phyloP scores from a whole-genome alignment of 192 early-diverging fungal genomes.

The Podila clonocystis region DNA sequence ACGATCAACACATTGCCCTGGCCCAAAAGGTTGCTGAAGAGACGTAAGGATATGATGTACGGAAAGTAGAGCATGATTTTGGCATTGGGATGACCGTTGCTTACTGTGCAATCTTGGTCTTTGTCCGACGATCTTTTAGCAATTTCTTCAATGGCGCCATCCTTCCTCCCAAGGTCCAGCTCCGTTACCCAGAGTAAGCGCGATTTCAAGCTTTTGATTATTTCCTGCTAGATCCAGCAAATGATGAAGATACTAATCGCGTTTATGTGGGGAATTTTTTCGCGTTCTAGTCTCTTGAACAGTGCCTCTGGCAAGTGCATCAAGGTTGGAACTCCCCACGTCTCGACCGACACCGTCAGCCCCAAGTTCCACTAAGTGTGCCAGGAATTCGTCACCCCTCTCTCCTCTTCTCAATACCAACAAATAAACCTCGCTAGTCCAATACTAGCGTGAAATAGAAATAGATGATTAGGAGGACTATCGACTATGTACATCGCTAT shows the following conservation, averaged over 20 bases:
- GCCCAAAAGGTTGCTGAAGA: constrained; percentile 30
- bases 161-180: constrained; percentile 44
- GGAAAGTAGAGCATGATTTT: no score
- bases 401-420: no score
- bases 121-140: background rate
- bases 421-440: no score
- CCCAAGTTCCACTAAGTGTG: constrained; percentile 36
- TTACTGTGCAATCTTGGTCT: no score
- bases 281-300: constrained; percentile 18
- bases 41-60: background rate
- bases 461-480: no score
- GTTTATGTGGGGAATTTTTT: background rate
- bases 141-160: constrained; percentile 9
- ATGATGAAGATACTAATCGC: no score
- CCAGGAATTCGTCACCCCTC: no score
- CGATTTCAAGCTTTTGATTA: background rate
- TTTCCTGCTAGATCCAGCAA: background rate
- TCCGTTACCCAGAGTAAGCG: constrained; percentile 48
- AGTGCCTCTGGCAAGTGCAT: constrained; percentile 23
- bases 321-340: constrained; percentile 11
- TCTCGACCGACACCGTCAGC: constrained; percentile 8
- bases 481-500: no score
- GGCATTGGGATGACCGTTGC: no score
- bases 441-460: no score
- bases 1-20: constrained; percentile 33